Conservation (phyloP, 192 early-diverging fungal genomes). For the Rhizoclosmatium sp. region DNA sequence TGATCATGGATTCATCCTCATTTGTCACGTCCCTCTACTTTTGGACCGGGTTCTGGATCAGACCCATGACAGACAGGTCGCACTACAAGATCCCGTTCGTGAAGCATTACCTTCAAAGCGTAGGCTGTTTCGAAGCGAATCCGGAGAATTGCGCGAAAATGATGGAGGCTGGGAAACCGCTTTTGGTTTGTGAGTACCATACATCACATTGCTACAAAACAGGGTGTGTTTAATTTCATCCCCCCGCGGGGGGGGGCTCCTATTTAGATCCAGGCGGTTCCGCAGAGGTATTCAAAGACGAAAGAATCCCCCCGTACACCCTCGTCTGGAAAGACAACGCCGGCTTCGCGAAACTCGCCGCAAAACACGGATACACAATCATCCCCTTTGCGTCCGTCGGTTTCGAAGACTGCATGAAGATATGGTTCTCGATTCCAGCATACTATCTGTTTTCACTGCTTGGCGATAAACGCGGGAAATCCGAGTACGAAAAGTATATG, state of each 20-base stretch:
- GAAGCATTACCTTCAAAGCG: constrained; percentile 5
- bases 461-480: constrained; percentile 11
- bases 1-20: constrained; percentile 26
- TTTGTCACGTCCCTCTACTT: constrained; percentile 31
- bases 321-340: constrained; percentile 38
- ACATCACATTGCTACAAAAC: constrained; percentile 31
- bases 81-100: constrained; percentile 40
- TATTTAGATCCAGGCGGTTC: constrained; percentile 36
- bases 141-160: constrained; percentile 24
- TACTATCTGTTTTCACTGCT: background rate
- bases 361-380: constrained; percentile 44
- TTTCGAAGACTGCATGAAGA: constrained; percentile 33
- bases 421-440: constrained; percentile 15
- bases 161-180: constrained; percentile 31
- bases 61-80: background rate
- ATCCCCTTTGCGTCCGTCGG: constrained; percentile 42
- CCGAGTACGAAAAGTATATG: background rate
- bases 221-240: too few species aligned
- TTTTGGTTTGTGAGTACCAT: constrained; percentile 39
- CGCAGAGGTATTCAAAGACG: constrained; percentile 38
- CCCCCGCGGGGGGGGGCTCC: too few species aligned
- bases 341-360: constrained; percentile 44
- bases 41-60: constrained; percentile 1
- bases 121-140: constrained; percentile 35
- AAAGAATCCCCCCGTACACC: constrained; percentile 19